phyloP scores from a whole-genome alignment of 768 basidiomycete species.

The Mrakia hoshinonis region DNA sequence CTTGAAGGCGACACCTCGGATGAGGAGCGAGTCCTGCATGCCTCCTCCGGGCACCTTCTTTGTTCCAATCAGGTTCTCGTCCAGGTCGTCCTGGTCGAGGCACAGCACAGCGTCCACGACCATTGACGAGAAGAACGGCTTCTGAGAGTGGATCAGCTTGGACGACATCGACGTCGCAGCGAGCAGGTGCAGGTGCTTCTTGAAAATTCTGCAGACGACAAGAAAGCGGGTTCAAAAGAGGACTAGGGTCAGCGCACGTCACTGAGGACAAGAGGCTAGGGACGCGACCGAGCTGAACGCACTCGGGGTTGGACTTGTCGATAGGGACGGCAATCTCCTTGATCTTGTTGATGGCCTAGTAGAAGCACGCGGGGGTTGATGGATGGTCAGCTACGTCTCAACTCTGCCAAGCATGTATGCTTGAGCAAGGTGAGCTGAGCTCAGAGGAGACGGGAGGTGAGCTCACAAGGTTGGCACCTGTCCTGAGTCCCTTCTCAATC shows the following conservation, averaged over 20 bases:
- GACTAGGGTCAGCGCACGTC: neutral
- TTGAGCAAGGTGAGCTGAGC: neutral
- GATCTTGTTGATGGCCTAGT: slow-evolving; percentile 73
- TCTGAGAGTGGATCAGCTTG: slow-evolving; percentile 96
- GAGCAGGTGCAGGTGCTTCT: slow-evolving; percentile 86
- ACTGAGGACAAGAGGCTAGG: neutral
- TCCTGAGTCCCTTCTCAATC: slow-evolving; percentile 91
- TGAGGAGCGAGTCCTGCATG: slow-evolving; percentile 86
- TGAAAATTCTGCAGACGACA: slow-evolving; percentile 90
- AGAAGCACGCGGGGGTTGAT: neutral
- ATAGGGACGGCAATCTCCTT: slow-evolving; percentile 81
- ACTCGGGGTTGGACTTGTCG: slow-evolving; percentile 85
- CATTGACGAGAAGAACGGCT: slow-evolving; percentile 98
- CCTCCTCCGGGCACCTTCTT: slow-evolving; percentile 97
- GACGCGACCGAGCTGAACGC: slow-evolving; percentile 36
- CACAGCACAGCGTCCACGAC: slow-evolving; percentile 93
- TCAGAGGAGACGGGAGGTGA: slow-evolving; percentile 1
- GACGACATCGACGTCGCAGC: slow-evolving; percentile 99
- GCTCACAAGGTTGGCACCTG: slow-evolving; percentile 73
- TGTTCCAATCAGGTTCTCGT: slow-evolving; percentile 82
- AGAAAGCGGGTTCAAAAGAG: too few relatives aligned
- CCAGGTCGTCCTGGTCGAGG: slow-evolving; percentile 83
- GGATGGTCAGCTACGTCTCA: neutral
- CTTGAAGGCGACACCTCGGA: slow-evolving; percentile 92
- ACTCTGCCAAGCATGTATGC: neutral